Evolutionary conservation across 2,329 filamentous ascomycete species (phyloP), one percentile per base, ranked within the genome.

Genomic region (Phialophora macrospora): DNA sequence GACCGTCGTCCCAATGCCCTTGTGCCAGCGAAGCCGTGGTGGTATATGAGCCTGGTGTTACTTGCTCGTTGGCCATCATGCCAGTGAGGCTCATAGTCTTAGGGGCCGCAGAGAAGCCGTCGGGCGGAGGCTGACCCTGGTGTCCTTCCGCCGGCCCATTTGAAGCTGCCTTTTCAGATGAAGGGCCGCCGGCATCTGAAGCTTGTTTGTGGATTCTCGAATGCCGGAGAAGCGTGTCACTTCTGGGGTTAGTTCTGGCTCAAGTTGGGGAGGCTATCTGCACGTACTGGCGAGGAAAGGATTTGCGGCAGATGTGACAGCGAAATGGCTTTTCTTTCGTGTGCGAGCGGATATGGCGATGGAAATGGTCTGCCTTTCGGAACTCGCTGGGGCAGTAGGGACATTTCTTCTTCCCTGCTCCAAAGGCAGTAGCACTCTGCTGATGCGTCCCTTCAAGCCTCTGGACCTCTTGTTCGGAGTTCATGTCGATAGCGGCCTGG

Each of bases 261-360:
- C 28, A 46, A 4, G 5, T 52, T 17, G 24, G 2, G 9, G 22
- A 44, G 4, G 0, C 8, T 2, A 26, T 14, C 5, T 51, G 8
- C 22, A 67, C 64, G 62, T 68, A 75, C 73, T 74, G 65, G 54
- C 74, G 71, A 62, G 68, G 71, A 57, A 74, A 75, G 2, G 62
- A 32, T 54, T 74, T 74, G 3, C 61, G 55, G 61, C 74, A 75
- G 0, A 66, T 55, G 28, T 58, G 57, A 59, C 74, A 75, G 17
- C 32, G 34, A 55, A 75, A 76, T 5, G 74, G 74, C 64, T 73
- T 76, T 62, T 76, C 74, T 51, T 73, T 74, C 1, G 74, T 76
- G 48, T 76, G 74, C 14, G 71, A 70, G 32, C 73, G 70, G 12
- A 74, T 70, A 66, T 76, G 74, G 6, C 74, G 68, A 24, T 73